Conservation (phyloP, 176 grass and related monocot species). For the Elaeis guineensis region DNA sequence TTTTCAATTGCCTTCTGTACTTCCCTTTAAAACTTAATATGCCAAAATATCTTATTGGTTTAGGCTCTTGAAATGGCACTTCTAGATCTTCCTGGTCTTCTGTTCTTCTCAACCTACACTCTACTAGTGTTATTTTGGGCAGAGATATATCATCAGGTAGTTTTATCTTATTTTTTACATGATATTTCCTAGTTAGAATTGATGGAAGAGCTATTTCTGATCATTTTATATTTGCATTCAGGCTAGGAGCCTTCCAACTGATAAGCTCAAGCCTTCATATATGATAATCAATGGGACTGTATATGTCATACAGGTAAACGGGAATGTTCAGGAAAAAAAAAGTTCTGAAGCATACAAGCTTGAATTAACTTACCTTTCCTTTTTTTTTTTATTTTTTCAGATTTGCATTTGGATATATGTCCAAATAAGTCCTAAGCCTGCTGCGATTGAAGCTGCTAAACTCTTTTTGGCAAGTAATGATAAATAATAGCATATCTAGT, state of each 20-base stretch:
- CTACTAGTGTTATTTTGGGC: constrained; percentile 82
- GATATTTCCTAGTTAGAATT: background rate
- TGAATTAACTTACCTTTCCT: background rate
- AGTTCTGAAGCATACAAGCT: background rate
- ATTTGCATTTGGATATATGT: constrained; percentile 6
- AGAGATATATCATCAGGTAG: constrained; percentile 84
- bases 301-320: constrained; percentile 5
- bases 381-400: background rate
- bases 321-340: background rate
- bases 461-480: constrained; percentile 6
- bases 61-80: constrained; percentile 84
- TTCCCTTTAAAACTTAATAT: too few relatives aligned
- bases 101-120: constrained; percentile 92
- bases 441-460: constrained; percentile 4
- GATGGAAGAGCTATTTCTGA: background rate
- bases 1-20: too few relatives aligned
- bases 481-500: too few relatives aligned
- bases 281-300: constrained; percentile 5
- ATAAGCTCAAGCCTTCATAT: background rate
- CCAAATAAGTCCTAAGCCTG: background rate
- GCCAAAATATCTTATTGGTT: background rate
- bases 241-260: constrained; percentile 4
- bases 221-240: background rate
- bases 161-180: constrained; percentile 1
- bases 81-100: constrained; percentile 82